Percentiles rank a stretch among this genome's conserved stretches.
These are phyloP conservation scores for Globisporangium orthogonon DNA, from an alignment of 352 stramenopile genomes.

Conservation along the genomic window DNA sequence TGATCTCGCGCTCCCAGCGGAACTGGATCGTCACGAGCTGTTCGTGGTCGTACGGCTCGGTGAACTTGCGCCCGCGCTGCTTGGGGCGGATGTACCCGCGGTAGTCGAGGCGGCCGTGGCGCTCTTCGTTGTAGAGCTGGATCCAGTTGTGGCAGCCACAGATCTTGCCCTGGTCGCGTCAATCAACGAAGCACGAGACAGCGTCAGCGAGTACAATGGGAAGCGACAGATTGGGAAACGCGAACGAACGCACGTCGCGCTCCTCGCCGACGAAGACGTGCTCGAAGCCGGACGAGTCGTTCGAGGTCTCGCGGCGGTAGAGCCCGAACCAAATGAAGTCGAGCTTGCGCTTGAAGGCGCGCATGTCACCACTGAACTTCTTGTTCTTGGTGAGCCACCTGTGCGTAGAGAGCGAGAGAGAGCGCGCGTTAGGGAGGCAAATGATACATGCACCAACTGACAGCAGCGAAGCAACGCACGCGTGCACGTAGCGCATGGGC, in stretches of 20 bases:
- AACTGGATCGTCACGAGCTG: slow-evolving; percentile 95
- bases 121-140: slow-evolving; percentile 95
- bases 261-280: slow-evolving; percentile 96
- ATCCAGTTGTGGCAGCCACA: slow-evolving; percentile 97
- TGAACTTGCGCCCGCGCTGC: slow-evolving; percentile 57
- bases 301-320: slow-evolving; percentile 83
- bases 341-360: slow-evolving; percentile 88
- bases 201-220: too few relatives aligned
- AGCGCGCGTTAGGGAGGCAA: background rate
- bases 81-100: slow-evolving; percentile 90
- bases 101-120: slow-evolving; percentile 91
- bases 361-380: slow-evolving; percentile 66
- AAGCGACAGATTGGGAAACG: too few relatives aligned
- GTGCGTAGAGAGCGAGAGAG: background rate
- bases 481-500: slow-evolving; percentile 92
- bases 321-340: slow-evolving; percentile 94
- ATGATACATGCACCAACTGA: background rate
- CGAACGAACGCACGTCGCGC: slow-evolving; percentile 67
- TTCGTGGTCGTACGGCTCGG: slow-evolving; percentile 81
- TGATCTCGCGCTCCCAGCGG: slow-evolving; percentile 82
- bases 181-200: too few relatives aligned
- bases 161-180: slow-evolving; percentile 59
- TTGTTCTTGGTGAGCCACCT: slow-evolving; percentile 84
- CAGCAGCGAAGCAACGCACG: slow-evolving; percentile 32
- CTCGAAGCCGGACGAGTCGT: slow-evolving; percentile 94